Percentiles rank a stretch among this genome's conserved stretches.
Evolutionary conservation across 257 asterid genomes (phyloP).

Genomic region (Nicotiana attenuata): DNA sequence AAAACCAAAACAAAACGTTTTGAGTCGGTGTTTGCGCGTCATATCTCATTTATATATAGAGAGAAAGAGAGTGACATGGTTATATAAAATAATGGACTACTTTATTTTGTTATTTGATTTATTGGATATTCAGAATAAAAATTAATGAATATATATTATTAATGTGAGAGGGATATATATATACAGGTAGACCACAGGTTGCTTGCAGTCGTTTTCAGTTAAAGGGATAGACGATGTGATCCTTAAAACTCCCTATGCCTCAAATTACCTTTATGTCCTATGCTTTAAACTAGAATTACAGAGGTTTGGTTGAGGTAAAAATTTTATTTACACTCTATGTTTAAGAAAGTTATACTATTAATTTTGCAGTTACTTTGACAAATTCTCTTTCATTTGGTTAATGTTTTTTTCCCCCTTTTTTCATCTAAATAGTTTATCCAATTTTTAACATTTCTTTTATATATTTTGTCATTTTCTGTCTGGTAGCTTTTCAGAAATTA

Average conservation of each 20-base stretch:
- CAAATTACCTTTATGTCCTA: not conserved
- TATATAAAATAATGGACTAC: not conserved
- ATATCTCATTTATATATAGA: conserved; percentile 7
- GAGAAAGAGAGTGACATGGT: not conserved
- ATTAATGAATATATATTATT: not conserved
- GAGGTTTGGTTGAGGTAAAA: not conserved
- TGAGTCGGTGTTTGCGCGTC: conserved; percentile 16
- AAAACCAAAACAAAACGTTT: not conserved
- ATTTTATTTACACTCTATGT: too few relatives aligned
- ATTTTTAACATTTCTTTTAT: conserved; percentile 1
- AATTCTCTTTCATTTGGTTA: too few relatives aligned
- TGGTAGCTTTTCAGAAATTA: not conserved
- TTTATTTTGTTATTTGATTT: not conserved
- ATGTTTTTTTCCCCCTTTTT: not conserved
- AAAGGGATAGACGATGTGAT: conserved; percentile 29
- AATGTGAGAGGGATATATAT: conserved; percentile 19
- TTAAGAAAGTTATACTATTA: too few relatives aligned
- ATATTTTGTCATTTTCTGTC: conserved; percentile 17
- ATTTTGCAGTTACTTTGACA: too few relatives aligned
- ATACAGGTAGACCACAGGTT: conserved; percentile 65
- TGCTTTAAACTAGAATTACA: not conserved
- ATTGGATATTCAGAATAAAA: not conserved
- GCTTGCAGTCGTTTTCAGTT: conserved; percentile 71
- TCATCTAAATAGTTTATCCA: not conserved
- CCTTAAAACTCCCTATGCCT: not conserved